Evolutionary conservation across 305 asterid species (phyloP).

Genomic region (Fraxinus greggii): DNA sequence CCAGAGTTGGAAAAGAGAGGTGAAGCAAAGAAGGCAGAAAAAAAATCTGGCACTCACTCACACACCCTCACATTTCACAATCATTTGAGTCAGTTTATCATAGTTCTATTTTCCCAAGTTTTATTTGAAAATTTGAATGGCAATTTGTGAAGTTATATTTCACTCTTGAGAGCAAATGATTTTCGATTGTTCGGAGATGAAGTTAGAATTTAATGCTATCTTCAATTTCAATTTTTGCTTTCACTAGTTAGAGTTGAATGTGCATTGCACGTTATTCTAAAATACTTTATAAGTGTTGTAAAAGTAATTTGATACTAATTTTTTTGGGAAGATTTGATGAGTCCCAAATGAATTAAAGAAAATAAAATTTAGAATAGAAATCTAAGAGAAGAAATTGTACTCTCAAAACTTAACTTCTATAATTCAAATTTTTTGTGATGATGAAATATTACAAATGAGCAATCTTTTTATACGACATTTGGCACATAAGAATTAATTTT

Average conservation of each 20-base stretch:
- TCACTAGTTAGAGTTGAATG: background rate
- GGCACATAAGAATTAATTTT: too few relatives aligned
- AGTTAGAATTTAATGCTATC: background rate
- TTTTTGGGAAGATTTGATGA: background rate
- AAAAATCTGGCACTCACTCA: background rate
- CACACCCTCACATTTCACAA: background rate
- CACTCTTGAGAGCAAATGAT: background rate
- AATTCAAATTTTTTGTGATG: too few relatives aligned
- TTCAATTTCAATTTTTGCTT: background rate
- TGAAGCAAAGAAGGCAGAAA: background rate
- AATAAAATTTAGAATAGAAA: too few relatives aligned
- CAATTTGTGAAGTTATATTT: background rate
- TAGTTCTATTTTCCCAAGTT: background rate
- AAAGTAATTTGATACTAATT: background rate
- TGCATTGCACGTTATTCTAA: background rate
- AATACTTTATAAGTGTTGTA: background rate
- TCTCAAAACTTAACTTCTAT: too few relatives aligned
- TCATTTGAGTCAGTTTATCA: background rate
- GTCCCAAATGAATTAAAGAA: background rate
- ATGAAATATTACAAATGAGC: too few relatives aligned
- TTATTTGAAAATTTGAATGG: background rate
- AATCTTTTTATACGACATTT: too few relatives aligned
- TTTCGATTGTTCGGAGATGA: background rate
- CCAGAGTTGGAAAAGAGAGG: background rate
- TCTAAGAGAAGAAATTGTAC: background rate